phyloP scores from a whole-genome alignment of 225 moss, liverwort and hornwort species.

The Thuidium tamariscinum region DNA sequence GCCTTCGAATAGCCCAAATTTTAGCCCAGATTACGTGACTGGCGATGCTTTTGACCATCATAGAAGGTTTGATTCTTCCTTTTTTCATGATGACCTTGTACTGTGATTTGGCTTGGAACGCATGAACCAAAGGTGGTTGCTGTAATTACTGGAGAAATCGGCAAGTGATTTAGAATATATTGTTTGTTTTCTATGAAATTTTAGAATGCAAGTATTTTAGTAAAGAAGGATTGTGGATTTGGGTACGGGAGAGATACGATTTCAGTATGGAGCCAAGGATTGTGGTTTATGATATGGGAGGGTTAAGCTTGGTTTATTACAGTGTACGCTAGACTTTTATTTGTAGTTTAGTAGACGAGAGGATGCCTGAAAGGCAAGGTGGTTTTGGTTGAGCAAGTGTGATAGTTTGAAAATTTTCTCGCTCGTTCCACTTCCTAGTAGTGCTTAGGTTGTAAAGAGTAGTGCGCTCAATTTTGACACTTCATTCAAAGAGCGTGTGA shows the following conservation, averaged over 20 bases:
- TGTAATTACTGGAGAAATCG: background rate
- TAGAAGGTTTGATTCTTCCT: background rate
- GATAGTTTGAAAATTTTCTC: background rate
- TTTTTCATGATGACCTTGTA: constrained; percentile 5
- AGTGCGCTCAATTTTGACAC: constrained; percentile 13
- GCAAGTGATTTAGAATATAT: background rate
- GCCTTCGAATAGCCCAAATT: background rate
- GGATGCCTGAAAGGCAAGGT: background rate
- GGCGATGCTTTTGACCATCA: constrained; percentile 17
- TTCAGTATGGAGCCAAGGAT: background rate
- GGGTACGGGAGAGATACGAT: background rate
- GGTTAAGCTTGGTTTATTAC: background rate
- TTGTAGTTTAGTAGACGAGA: background rate
- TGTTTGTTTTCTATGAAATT: background rate
- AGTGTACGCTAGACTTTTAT: background rate
- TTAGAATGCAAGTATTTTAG: background rate
- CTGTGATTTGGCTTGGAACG: background rate
- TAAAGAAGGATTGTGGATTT: background rate
- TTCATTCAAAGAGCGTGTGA: background rate
- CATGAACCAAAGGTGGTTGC: background rate
- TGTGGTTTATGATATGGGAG: background rate
- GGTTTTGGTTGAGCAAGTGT: background rate
- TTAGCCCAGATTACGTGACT: background rate
- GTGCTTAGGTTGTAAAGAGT: background rate
- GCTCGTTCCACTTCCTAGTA: background rate